Percentiles rank a stretch among this genome's conserved stretches.
phyloP scores from a whole-genome alignment of 352 stramenopile species.

The Pythium biforme region DNA sequence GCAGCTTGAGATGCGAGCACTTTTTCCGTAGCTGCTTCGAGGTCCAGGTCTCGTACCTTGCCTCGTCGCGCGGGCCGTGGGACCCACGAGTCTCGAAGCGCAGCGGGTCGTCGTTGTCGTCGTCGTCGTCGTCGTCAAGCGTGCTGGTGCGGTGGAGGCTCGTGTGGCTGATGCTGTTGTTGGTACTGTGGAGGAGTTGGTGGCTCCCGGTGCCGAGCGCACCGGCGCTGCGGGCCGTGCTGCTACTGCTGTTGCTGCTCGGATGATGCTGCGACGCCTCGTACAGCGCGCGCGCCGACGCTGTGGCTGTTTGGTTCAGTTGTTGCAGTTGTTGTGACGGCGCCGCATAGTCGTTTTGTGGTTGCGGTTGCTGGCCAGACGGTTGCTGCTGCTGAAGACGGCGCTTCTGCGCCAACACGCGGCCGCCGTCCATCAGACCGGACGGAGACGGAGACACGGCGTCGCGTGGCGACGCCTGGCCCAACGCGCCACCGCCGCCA shows the following conservation, averaged over 20 bases:
- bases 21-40: constrained; percentile 83
- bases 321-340: neutral
- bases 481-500: neutral
- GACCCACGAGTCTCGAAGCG: constrained; percentile 38
- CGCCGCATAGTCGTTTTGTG: constrained; percentile 2
- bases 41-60: constrained; percentile 77
- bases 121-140: constrained; percentile 10
- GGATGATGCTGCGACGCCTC: constrained; percentile 18
- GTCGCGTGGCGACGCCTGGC: constrained; percentile 2
- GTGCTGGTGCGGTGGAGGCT: neutral
- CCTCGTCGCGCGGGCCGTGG: constrained; percentile 54
- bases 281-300: constrained; percentile 12
- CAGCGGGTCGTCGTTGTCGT: constrained; percentile 21
- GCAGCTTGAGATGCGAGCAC: constrained; percentile 76
- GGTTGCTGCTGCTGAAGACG: constrained; percentile 5
- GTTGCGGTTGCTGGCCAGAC: no score
- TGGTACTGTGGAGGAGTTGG: neutral
- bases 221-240: constrained; percentile 13
- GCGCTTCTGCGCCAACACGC: constrained; percentile 16
- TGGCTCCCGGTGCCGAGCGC: neutral
- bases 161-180: neutral
- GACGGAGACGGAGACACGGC: neutral
- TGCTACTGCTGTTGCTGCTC: constrained; percentile 26
- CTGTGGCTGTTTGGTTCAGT: neutral
- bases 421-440: constrained; percentile 3